Evolutionary conservation across 116 monocot genomes (phyloP).

Genomic region (Zostera marina): DNA sequence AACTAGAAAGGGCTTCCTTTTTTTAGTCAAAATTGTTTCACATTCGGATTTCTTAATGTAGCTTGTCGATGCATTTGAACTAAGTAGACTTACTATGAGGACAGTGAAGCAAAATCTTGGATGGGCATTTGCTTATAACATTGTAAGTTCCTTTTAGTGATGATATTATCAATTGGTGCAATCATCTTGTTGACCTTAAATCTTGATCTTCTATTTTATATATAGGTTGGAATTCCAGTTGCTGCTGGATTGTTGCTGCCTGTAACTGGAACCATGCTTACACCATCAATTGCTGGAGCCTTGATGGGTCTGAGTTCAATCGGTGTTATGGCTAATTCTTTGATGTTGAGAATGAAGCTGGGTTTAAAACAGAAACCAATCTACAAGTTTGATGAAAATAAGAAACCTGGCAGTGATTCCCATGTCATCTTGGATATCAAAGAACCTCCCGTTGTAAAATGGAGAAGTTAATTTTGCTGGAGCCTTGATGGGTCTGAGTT

Average conservation of each 20-base stretch:
- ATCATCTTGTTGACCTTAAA: not conserved
- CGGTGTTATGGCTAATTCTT: constrained; percentile 94
- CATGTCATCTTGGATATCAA: constrained; percentile 17
- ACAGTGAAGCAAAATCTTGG: constrained; percentile 95
- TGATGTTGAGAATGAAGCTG: constrained; percentile 58
- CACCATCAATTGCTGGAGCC: constrained; percentile 95
- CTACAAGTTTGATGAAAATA: constrained; percentile 13
- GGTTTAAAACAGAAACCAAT: constrained; percentile 15
- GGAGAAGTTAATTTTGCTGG: constrained; percentile 88
- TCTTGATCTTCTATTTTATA: constrained; percentile 3
- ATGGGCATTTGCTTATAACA: constrained; percentile 99
- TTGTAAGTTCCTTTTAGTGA: constrained; percentile 24
- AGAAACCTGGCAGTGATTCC: not conserved
- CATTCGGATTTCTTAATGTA: constrained; percentile 12
- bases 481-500: constrained; percentile 93
- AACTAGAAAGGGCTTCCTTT: no score
- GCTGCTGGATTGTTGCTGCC: constrained; percentile 86
- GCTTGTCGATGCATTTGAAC: constrained; percentile 83
- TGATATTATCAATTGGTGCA: no score
- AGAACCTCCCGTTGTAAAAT: constrained; percentile 26
- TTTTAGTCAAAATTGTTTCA: no score
- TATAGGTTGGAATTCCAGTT: constrained; percentile 84
- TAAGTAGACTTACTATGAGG: constrained; percentile 91
- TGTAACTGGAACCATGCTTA: constrained; percentile 81
- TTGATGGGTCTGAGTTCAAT: constrained; percentile 95